These are phyloP conservation scores for Blastobotrys persicus DNA, from an alignment of 1,139 yeast species.

Conservation along the genomic window DNA sequence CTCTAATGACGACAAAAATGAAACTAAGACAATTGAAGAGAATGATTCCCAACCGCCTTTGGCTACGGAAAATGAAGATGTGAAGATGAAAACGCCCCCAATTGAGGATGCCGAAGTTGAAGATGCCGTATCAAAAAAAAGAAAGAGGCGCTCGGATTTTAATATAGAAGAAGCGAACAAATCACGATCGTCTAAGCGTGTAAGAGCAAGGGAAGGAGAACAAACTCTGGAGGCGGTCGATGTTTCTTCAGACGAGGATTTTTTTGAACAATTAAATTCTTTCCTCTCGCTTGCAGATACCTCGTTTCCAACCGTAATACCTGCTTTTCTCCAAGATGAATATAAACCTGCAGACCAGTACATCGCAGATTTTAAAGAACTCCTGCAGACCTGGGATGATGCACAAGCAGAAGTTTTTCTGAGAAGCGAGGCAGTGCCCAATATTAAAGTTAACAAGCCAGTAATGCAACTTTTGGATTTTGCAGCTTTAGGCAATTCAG, in stretches of 20 bases:
- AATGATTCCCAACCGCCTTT: background rate
- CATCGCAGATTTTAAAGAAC: conserved; percentile 40
- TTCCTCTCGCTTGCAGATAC: conserved; percentile 27
- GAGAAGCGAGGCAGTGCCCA: conserved; percentile 19
- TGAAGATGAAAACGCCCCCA: background rate
- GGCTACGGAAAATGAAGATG: background rate
- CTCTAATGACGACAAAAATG: background rate
- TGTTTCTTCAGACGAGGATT: conserved; percentile 29
- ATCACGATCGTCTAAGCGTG: conserved; percentile 31
- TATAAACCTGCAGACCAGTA: conserved; percentile 28
- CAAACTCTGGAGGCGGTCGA: conserved; percentile 37
- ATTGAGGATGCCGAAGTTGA: background rate
- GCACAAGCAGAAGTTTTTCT: conserved; percentile 32
- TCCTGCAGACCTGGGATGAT: conserved; percentile 47
- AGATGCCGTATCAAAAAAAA: conserved; percentile 7
- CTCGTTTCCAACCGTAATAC: conserved; percentile 27
- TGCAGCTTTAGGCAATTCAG: conserved; percentile 33
- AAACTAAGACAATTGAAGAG: background rate
- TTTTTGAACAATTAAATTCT: conserved; percentile 32
- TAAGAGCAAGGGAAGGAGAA: conserved; percentile 29
- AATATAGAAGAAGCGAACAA: conserved; percentile 16
- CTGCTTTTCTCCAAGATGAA: conserved; percentile 26
- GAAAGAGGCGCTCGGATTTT: conserved; percentile 11
- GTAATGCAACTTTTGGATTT: conserved; percentile 44
- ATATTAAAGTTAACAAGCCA: conserved; percentile 26